These are phyloP conservation scores for Candida nemodendra DNA, from an alignment of 805 yeast species.

Conservation along the genomic window DNA sequence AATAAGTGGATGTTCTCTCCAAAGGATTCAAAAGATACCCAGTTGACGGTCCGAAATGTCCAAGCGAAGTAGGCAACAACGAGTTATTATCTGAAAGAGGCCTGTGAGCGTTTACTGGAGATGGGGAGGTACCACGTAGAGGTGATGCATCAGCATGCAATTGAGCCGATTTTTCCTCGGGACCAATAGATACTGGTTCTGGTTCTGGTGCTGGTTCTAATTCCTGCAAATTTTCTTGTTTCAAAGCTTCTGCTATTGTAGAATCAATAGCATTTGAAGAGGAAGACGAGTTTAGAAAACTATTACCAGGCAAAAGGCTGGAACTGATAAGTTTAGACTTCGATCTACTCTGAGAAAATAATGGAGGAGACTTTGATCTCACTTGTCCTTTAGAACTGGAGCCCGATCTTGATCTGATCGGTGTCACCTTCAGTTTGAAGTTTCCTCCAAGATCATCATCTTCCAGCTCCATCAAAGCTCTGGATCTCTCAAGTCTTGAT, in stretches of 20 bases:
- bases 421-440: constrained; percentile 27
- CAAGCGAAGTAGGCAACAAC: neutral
- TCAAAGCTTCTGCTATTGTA: constrained; percentile 21
- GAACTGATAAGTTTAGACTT: constrained; percentile 23
- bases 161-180: constrained; percentile 6
- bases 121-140: neutral
- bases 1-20: constrained; percentile 16
- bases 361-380: constrained; percentile 22
- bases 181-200: neutral
- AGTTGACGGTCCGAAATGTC: too few relatives aligned
- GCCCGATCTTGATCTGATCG: constrained; percentile 28
- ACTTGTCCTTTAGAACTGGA: constrained; percentile 17
- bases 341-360: constrained; percentile 17
- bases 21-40: constrained; percentile 1
- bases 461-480: constrained; percentile 10
- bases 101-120: neutral
- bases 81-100: neutral
- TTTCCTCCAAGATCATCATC: constrained; percentile 28
- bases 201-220: neutral
- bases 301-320: constrained; percentile 20
- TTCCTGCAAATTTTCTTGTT: constrained; percentile 1
- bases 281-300: constrained; percentile 11
- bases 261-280: constrained; percentile 25
- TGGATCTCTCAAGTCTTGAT: constrained; percentile 10
- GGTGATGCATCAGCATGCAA: constrained; percentile 2